These are phyloP conservation scores for Cladobotryum protrusum DNA, from an alignment of 2,329 filamentous ascomycete genomes.

Conservation along the genomic window DNA sequence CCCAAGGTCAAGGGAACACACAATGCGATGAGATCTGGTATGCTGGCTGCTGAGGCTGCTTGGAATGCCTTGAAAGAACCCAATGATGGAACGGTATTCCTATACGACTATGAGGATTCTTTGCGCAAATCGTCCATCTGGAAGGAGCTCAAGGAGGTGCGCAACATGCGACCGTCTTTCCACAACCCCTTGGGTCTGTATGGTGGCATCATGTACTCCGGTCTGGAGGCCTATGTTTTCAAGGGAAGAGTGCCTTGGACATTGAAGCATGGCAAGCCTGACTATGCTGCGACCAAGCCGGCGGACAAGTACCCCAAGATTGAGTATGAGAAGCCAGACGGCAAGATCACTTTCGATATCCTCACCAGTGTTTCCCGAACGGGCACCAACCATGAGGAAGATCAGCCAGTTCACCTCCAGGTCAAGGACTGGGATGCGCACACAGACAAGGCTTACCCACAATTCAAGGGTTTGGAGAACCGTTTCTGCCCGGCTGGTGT, in stretches of 20 bases:
- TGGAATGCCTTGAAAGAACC: slow-evolving; percentile 62
- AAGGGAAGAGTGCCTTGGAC: slow-evolving; percentile 89
- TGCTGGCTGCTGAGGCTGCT: slow-evolving; percentile 89
- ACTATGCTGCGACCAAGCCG: slow-evolving; percentile 71
- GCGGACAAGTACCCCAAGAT: slow-evolving; percentile 82
- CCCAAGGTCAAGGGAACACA: slow-evolving; percentile 99
- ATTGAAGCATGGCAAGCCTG: slow-evolving; percentile 72
- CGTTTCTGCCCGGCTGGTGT: slow-evolving; percentile 96
- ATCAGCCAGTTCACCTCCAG: slow-evolving; percentile 93
- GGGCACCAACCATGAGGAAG: slow-evolving; percentile 97
- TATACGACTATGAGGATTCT: slow-evolving; percentile 89
- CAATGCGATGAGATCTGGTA: slow-evolving; percentile 95
- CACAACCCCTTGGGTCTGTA: slow-evolving; percentile 80
- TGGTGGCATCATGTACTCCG: slow-evolving; percentile 87
- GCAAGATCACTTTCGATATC: slow-evolving; percentile 92
- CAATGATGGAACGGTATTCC: slow-evolving; percentile 69
- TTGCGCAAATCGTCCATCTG: slow-evolving; percentile 83
- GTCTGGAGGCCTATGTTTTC: slow-evolving; percentile 81
- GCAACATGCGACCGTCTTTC: slow-evolving; percentile 97
- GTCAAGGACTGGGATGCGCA: slow-evolving; percentile 94
- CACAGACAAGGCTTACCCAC: slow-evolving; percentile 73
- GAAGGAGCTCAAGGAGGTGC: slow-evolving; percentile 89
- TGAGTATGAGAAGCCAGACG: slow-evolving; percentile 94
- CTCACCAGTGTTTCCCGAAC: slow-evolving; percentile 91
- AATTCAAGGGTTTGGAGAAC: slow-evolving; percentile 89